Base-by-base conservation (phyloP, 2,329 filamentous ascomycete species). In the Fusarium metavorans region DNA sequence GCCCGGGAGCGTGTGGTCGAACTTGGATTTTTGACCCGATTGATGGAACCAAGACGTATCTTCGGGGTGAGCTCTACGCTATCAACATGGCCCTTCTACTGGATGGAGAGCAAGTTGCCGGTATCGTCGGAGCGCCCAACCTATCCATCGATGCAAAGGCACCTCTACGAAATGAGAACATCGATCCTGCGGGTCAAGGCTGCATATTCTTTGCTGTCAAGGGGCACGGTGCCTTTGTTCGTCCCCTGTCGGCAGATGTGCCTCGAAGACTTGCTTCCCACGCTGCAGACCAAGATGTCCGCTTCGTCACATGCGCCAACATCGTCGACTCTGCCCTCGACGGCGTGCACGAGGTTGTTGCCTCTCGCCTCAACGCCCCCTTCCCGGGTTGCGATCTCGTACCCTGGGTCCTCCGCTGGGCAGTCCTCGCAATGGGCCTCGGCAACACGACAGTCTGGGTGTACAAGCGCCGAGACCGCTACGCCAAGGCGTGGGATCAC, bases 11-110 rank as follows among this genome's bases (percentile, higher is more conserved):
- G 10, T 74, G 78, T 2, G 85, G 85, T 9, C 79, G 88, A 16
- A 85, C 86, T 10, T 91, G 89, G 89, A 84, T 91, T 0, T 90
- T 91, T 74, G 89, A 91, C 75, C 89, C 89, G 1, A 90, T 91
- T 34, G 89, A 91, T 72, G 89, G 89, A 9, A 91, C 89, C 3
- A 87, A 88, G 80, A 89, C 88, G 1, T 91, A 89, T 64, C 82
- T 91, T 10, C 81, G 82, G 13, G 85, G 87, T 7, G 82, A 89
- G 74, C 85, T 89, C 56, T 91, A 90, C 73, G 89, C 88, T 66
- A 87, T 90, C 79, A 91, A 91, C 67, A 83, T 89, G 20, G 88
- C 84, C 3, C 83, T 91, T 4, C 78, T 91, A 4, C 82, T 87
- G 35, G 87, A 85, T 30, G 87, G 88, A 5, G 79, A 82, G 66